These are phyloP conservation scores for Fusarium concolor DNA, from an alignment of 2,329 filamentous ascomycete species.

Conservation along the genomic window DNA sequence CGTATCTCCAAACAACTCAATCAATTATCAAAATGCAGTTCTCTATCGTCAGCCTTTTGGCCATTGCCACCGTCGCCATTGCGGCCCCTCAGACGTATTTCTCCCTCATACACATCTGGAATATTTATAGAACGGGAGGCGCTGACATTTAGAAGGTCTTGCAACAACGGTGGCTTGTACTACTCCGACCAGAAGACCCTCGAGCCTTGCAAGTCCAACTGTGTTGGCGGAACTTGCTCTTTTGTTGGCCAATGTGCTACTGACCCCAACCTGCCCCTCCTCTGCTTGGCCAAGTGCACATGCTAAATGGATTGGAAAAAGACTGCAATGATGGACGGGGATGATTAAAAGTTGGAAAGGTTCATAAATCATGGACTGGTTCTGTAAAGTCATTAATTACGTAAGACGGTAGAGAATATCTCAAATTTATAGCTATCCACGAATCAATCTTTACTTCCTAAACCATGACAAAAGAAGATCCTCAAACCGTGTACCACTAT, in stretches of 20 bases:
- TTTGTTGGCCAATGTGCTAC: neutral
- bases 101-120: rapidly evolving
- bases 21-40: constrained; percentile 8
- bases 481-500: neutral
- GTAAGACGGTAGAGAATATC: too few relatives aligned
- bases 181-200: constrained; percentile 27
- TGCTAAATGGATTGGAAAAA: neutral
- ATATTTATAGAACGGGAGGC: too few relatives aligned
- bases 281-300: constrained; percentile 3
- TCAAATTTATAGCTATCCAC: too few relatives aligned
- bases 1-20: rapidly evolving
- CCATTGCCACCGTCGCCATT: constrained; percentile 1
- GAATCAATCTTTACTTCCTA: neutral
- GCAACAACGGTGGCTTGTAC: constrained; percentile 5
- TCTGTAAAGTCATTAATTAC: too few relatives aligned
- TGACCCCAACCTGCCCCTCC: neutral
- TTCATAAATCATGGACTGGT: too few relatives aligned
- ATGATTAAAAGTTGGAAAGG: too few relatives aligned
- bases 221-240: constrained; percentile 11
- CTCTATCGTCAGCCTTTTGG: constrained; percentile 11
- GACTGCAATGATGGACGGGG: too few relatives aligned
- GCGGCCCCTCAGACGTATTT: constrained; percentile 20
- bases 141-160: neutral
- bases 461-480: neutral
- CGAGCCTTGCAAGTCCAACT: constrained; percentile 19